Evolutionary conservation across 1,139 yeast species (phyloP).

Genomic region (Zygosaccharomyces pseudobailii): DNA sequence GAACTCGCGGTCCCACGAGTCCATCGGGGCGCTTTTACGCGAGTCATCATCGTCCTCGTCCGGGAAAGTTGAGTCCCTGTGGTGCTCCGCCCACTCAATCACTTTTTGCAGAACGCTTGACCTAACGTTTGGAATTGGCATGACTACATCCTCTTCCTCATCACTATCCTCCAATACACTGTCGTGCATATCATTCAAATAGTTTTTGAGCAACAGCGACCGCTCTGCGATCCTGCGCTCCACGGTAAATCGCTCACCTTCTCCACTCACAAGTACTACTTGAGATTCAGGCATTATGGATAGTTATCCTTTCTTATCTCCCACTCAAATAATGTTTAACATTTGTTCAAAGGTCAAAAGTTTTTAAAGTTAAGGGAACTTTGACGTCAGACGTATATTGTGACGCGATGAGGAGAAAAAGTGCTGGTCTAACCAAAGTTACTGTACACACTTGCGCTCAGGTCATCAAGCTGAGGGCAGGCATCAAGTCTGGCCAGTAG

Average conservation of each 20-base stretch:
- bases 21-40: conserved; percentile 78
- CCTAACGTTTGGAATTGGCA: conserved; percentile 89
- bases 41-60: conserved; percentile 78
- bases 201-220: conserved; percentile 80
- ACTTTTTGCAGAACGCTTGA: conserved; percentile 85
- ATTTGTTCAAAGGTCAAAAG: not conserved
- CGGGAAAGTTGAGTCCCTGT: conserved; percentile 76
- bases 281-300: conserved; percentile 14
- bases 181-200: conserved; percentile 76
- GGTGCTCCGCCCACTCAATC: conserved; percentile 96
- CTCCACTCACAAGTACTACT: conserved; percentile 63
- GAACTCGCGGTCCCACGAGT: conserved; percentile 95
- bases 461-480: conserved; percentile 69
- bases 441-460: conserved; percentile 87
- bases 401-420: not conserved
- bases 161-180: conserved; percentile 47
- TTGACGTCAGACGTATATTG: conserved; percentile 2
- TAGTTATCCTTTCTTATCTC: not conserved
- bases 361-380: not conserved
- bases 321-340: not conserved
- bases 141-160: conserved; percentile 62
- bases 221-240: conserved; percentile 87
- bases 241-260: conserved; percentile 66
- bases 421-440: conserved; percentile 49
- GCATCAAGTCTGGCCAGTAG: conserved; percentile 43